These are phyloP conservation scores for Aquilaria malaccensis DNA, from an alignment of 345 rosid species.

Conservation along the genomic window DNA sequence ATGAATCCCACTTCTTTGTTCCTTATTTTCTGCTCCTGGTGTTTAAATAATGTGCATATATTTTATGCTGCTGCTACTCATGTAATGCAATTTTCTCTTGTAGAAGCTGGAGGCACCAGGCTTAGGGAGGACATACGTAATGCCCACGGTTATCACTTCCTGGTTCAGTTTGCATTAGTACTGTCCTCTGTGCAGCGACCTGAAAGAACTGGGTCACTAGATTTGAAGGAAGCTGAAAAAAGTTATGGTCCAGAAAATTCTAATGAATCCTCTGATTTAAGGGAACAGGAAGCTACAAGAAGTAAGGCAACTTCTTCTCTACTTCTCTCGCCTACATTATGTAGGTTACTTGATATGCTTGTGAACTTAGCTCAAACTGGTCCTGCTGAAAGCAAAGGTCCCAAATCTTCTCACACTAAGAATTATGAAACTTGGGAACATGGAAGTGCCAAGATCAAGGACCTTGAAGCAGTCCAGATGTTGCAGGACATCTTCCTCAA, in stretches of 20 bases:
- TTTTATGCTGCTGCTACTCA: slow-evolving; percentile 22
- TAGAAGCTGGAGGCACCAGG: slow-evolving; percentile 87
- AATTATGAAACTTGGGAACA: slow-evolving; percentile 77
- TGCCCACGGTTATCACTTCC: slow-evolving; percentile 99
- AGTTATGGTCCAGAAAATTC: slow-evolving; percentile 28
- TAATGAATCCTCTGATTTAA: slow-evolving; percentile 23
- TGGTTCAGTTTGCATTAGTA: slow-evolving; percentile 90
- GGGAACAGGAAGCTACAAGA: slow-evolving; percentile 18
- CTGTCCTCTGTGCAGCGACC: slow-evolving; percentile 61
- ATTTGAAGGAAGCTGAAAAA: slow-evolving; percentile 28
- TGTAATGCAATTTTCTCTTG: slow-evolving; percentile 30
- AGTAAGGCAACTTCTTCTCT: slow-evolving; percentile 42
- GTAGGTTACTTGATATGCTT: slow-evolving; percentile 93
- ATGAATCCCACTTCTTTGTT: slow-evolving; percentile 5
- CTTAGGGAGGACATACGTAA: slow-evolving; percentile 98
- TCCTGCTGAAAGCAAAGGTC: slow-evolving; percentile 53
- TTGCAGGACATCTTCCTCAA: slow-evolving; percentile 94
- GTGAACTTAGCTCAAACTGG: slow-evolving; percentile 92
- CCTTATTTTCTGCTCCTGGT: neutral
- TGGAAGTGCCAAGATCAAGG: slow-evolving; percentile 80
- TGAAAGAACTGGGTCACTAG: slow-evolving; percentile 26
- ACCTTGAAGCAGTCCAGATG: slow-evolving; percentile 99
- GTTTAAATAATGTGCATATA: slow-evolving; percentile 3
- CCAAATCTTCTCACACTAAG: slow-evolving; percentile 47
- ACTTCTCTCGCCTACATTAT: slow-evolving; percentile 68